A percentile compares a stretch with the other conserved stretches of the same genome.
phyloP scores from a whole-genome alignment of 306 rosid genomes.

The Quercus rubra region DNA sequence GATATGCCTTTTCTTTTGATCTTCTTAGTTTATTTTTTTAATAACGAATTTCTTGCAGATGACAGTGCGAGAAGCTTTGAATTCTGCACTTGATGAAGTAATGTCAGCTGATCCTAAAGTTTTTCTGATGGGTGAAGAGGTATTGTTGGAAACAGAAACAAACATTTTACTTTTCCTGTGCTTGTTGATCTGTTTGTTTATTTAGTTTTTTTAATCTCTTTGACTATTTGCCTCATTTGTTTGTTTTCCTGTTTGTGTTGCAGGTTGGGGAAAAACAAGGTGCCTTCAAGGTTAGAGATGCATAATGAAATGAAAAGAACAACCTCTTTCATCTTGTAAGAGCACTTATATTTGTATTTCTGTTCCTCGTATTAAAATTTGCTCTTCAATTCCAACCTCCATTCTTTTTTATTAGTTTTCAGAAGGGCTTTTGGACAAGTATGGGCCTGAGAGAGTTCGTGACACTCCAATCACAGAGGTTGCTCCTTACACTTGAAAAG shows the following conservation, averaged over 20 bases:
- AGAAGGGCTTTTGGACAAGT: slow-evolving; percentile 86
- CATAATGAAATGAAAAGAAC: background rate
- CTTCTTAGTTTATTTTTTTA: background rate
- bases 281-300: slow-evolving; percentile 77
- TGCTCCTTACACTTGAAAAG: slow-evolving; percentile 20
- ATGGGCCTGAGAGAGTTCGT: slow-evolving; percentile 95
- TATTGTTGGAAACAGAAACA: slow-evolving; percentile 9
- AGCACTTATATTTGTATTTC: background rate
- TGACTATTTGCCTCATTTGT: background rate
- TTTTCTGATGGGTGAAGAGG: slow-evolving; percentile 98
- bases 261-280: slow-evolving; percentile 99
- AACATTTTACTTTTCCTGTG: background rate
- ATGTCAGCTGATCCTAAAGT: slow-evolving; percentile 97
- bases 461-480: slow-evolving; percentile 99
- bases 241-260: background rate
- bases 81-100: slow-evolving; percentile 94
- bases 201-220: slow-evolving; percentile 13
- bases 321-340: background rate
- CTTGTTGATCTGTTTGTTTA: background rate
- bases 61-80: slow-evolving; percentile 81
- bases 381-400: background rate
- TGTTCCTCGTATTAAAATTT: no score
- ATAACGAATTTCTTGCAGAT: slow-evolving; percentile 42
- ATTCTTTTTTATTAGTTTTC: slow-evolving; percentile 44
- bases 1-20: no score